Evolutionary conservation across 1,139 yeast species (phyloP), one percentile per base, ranked within the genome.

Genomic region (Debaryomyces coudertii): DNA sequence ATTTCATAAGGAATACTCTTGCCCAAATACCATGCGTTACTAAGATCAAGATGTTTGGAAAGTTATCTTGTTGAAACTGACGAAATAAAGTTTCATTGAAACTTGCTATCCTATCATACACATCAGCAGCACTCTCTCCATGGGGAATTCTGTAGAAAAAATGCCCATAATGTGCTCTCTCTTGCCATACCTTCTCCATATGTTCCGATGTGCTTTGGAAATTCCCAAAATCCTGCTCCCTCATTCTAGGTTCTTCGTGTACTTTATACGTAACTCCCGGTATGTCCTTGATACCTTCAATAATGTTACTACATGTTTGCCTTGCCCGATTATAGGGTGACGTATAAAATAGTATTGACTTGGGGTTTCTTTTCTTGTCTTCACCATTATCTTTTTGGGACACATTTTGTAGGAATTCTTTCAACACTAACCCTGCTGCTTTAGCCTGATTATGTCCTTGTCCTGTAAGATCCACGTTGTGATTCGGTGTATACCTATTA

Each of bases 21-120:
- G 95, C 88, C 95, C 96, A 90, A 15, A 90, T 88, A 7, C 97
- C 97, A 63, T 90, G 97, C 2, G 96, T 86, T 30, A 90, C 97
- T 42, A 90, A 69, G 1, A 90, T 92, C 40, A 90, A 74, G 14
- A 90, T 85, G 42, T 78, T 75, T 8, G 95, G 92, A 63, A 86
- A 87, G 55, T 78, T 73, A 18, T 79, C 84, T 43, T 73, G 72
- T 48, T 80, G 81, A 60, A 90, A 90, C 60, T 87, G 95, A 36
- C 97, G 74, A 62, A 85, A 89, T 38, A 90, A 66, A 0, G 95
- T 82, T 63, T 90, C 97, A 61, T 90, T 90, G 64, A 90, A 90
- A 30, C 95, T 87, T 2, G 96, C 87, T 50, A 92, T 86, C 41
- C 97, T 71, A 63, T 90, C 97, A 65, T 84, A 90, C 3, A 90